phyloP scores from a whole-genome alignment of 73 alveolate genomes.

The Paramecium primaurelia region DNA sequence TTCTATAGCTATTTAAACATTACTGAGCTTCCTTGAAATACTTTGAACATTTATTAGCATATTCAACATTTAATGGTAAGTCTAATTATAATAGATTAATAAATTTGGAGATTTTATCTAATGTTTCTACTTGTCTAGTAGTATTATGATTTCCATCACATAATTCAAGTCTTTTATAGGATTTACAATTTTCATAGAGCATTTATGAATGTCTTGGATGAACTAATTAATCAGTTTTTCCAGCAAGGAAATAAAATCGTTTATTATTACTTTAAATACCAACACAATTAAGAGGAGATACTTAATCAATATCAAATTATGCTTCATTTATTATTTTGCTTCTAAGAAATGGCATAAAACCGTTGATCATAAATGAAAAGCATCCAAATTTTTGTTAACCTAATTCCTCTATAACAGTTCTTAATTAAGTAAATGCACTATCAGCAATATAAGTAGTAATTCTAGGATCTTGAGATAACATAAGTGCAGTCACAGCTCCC shows the following conservation, averaged over 20 bases:
- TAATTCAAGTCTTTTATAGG: not conserved
- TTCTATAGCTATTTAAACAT: not conserved
- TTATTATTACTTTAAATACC: not conserved
- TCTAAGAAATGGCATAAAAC: slow-evolving; percentile 73
- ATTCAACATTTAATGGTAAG: not conserved
- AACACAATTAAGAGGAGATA: not conserved
- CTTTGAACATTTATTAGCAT: not conserved
- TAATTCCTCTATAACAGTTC: slow-evolving; percentile 80
- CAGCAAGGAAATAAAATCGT: not conserved
- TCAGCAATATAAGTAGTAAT: slow-evolving; percentile 86
- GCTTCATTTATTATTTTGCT: slow-evolving; percentile 80
- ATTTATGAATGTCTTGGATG: not conserved
- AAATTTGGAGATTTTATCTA: not conserved
- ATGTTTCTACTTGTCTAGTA: not conserved
- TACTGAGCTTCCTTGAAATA: not conserved
- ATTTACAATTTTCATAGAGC: not conserved
- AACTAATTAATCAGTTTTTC: not conserved
- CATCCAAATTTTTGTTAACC: slow-evolving; percentile 73
- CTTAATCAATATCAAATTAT: slow-evolving; percentile 79
- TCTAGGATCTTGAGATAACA: slow-evolving; percentile 79
- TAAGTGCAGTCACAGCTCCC: slow-evolving; percentile 97
- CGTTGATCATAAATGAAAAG: slow-evolving; percentile 70
- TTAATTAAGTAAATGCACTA: slow-evolving; percentile 83
- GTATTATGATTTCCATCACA: slow-evolving; percentile 7
- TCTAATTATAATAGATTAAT: not conserved